phyloP scores from a whole-genome alignment of 2,329 filamentous ascomycete genomes.

The Verticillium zaregamsianum region DNA sequence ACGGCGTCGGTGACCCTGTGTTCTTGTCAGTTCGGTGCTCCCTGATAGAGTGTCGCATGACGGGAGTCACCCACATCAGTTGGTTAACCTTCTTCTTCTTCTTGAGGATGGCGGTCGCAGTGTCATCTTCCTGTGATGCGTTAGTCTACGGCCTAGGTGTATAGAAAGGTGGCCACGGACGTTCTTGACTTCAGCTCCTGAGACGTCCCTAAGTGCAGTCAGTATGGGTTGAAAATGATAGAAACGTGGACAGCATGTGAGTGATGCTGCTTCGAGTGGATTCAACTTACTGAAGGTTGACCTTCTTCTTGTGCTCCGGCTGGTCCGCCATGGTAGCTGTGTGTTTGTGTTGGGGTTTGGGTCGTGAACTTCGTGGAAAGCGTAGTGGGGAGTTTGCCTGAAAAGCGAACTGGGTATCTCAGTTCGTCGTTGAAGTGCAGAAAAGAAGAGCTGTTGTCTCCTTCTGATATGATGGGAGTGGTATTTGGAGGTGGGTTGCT shows the following conservation, averaged over 20 bases:
- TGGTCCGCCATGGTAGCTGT: slow-evolving; percentile 65
- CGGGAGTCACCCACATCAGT: slow-evolving; percentile 67
- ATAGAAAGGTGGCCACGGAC: slow-evolving; percentile 45
- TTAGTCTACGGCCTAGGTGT: slow-evolving; percentile 24
- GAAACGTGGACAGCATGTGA: neutral
- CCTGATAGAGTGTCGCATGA: neutral
- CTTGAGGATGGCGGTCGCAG: slow-evolving; percentile 93
- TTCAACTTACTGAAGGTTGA: slow-evolving; percentile 68
- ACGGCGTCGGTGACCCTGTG: slow-evolving; percentile 91
- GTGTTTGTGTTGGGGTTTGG: slow-evolving; percentile 6
- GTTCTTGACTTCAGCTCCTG: slow-evolving; percentile 80
- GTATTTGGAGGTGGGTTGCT: neutral
- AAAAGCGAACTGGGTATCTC: neutral
- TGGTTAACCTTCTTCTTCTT: slow-evolving; percentile 99
- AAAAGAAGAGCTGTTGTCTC: neutral
- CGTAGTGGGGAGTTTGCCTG: neutral
- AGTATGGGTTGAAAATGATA: slow-evolving; percentile 1
- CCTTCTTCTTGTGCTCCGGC: slow-evolving; percentile 75
- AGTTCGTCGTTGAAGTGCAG: neutral
- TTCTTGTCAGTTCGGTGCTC: slow-evolving; percentile 11
- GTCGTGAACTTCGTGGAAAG: neutral
- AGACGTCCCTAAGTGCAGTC: slow-evolving; percentile 65
- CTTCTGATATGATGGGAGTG: slow-evolving; percentile 6
- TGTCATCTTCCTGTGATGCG: slow-evolving; percentile 71
- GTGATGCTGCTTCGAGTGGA: too few relatives aligned